Conservation (phyloP, 371 early-diverging fungal species). For the Mucor lusitanicus region DNA sequence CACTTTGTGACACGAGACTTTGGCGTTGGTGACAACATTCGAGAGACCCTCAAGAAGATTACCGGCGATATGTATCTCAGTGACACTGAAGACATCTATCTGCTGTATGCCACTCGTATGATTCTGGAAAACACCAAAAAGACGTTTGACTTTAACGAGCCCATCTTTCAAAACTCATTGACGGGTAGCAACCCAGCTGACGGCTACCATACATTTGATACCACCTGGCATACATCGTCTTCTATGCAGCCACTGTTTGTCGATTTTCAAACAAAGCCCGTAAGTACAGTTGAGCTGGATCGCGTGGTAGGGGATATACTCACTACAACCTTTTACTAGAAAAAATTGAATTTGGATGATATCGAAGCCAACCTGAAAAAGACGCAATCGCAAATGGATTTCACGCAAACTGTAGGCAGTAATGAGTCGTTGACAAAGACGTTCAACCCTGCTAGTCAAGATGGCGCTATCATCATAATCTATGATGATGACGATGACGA, state of each 20-base stretch:
- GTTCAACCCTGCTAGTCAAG: slow-evolving; percentile 13
- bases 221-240: slow-evolving; percentile 57
- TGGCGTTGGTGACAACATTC: slow-evolving; percentile 39
- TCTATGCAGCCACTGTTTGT: slow-evolving; percentile 77
- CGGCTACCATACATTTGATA: slow-evolving; percentile 55
- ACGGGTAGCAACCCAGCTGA: slow-evolving; percentile 65
- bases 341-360: slow-evolving; percentile 23
- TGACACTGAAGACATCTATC: slow-evolving; percentile 64
- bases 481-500: neutral
- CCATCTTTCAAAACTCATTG: slow-evolving; percentile 62
- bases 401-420: slow-evolving; percentile 45
- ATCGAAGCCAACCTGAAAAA: slow-evolving; percentile 43
- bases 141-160: slow-evolving; percentile 58
- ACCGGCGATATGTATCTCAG: slow-evolving; percentile 64
- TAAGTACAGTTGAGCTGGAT: neutral
- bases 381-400: slow-evolving; percentile 58
- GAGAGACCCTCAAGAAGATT: slow-evolving; percentile 41
- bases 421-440: slow-evolving; percentile 18
- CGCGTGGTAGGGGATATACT: neutral
- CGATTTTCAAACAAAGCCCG: slow-evolving; percentile 42
- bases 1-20: slow-evolving; percentile 49
- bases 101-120: slow-evolving; percentile 63
- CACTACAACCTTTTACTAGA: neutral
- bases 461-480: too few species aligned
- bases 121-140: slow-evolving; percentile 60